phyloP scores from a whole-genome alignment of 2,329 filamentous ascomycete genomes.

The Fusarium sp. region DNA sequence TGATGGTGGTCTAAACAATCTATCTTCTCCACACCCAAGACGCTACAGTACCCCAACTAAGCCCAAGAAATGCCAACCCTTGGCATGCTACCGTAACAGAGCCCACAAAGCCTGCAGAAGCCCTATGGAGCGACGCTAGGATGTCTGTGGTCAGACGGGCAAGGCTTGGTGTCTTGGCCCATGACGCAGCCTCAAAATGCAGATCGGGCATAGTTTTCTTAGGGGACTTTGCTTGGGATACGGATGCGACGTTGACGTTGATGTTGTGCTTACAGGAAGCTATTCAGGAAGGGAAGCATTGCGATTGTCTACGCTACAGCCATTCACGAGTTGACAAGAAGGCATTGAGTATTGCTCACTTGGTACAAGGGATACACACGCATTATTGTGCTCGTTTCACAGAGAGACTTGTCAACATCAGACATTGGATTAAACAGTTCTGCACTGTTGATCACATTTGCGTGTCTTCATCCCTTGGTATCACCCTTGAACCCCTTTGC shows the following conservation, averaged over 20 bases:
- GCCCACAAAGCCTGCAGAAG: slow-evolving; percentile 25
- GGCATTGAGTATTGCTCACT: neutral
- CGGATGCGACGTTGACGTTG: slow-evolving; percentile 32
- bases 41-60: slow-evolving; percentile 17
- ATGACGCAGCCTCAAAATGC: neutral
- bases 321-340: slow-evolving; percentile 19
- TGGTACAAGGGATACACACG: slow-evolving; percentile 9
- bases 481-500: slow-evolving; percentile 3
- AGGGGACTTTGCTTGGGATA: neutral
- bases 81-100: slow-evolving; percentile 21
- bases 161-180: slow-evolving; percentile 11
- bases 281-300: slow-evolving; percentile 22
- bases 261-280: slow-evolving; percentile 13
- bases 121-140: slow-evolving; percentile 36
- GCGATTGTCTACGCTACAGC: slow-evolving; percentile 2
- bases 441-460: neutral
- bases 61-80: slow-evolving; percentile 18
- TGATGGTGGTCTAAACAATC: slow-evolving; percentile 11
- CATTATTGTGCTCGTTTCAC: slow-evolving; percentile 9
- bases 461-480: neutral
- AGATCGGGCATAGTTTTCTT: neutral
- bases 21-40: slow-evolving; percentile 1
- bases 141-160: slow-evolving; percentile 34
- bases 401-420: neutral
- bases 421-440: neutral